Evolutionary conservation across 2,329 filamentous ascomycete species (phyloP), one percentile per base, ranked within the genome.

Genomic region (Onygenales sp.): DNA sequence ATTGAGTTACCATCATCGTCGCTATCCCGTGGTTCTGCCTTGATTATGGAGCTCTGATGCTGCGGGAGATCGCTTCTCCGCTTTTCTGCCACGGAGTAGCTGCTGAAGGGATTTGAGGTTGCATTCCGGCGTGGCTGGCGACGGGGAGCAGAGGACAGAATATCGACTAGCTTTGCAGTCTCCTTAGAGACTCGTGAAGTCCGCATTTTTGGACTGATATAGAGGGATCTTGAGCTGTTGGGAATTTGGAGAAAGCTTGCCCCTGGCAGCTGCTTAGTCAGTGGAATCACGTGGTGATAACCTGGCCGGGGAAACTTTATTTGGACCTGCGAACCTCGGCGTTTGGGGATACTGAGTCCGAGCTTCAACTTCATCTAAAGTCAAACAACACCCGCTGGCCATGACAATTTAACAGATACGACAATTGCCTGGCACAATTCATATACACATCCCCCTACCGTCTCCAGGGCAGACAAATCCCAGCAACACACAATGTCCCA

Each of bases 161-260:
- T 66, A 58, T 78, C 73, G 47, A 83, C 70, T n/a, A 83, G 66
- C 57, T 76, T 80, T 4, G 79, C 69, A 0, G 82, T 80, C 32
- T 85, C 81, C 61, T 75, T 75, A 7, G 81, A 82, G 51, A 82
- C 68, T 43, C 76, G 73, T 7, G 82, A 84, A 4, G 80, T 79
- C 43, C 77, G 74, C 81, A 83, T 84, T 10, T 31, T 53, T 5
- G 46, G 35, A 3, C 3, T 31, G 14, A 44, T 44, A 44, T 17
- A n/a, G 2, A 11, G 14, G n/a, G 36, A 41, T 27, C n/a, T 39
- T 49, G 5, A 11, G 43, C 32, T 13, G 43, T 13, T 31, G 13
- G 13, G 9, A 9, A 39, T 39, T n/a, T 10, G 36, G 9, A 39
- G 9, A 7, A 39, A 39, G 36, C 36, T 39, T 39, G 2, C 42